These are phyloP conservation scores for Peronospora farinosa DNA, from an alignment of 352 stramenopile species.

Conservation along the genomic window DNA sequence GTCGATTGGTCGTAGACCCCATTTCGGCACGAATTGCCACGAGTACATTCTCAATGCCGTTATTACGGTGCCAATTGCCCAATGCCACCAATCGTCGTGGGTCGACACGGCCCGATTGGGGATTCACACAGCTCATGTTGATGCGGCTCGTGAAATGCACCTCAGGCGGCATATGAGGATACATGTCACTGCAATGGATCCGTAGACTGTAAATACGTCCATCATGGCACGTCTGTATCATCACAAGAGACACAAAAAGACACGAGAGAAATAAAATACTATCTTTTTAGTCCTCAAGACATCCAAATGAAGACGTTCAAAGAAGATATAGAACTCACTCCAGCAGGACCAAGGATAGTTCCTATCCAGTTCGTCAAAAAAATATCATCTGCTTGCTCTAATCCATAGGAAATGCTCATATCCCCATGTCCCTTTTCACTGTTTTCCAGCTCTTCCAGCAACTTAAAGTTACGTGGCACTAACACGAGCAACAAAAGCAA, in stretches of 20 bases:
- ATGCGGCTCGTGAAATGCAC: slow-evolving; percentile 96
- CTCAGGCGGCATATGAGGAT: slow-evolving; percentile 90
- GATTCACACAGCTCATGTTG: slow-evolving; percentile 96
- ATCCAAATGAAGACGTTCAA: not conserved
- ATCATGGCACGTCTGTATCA: slow-evolving; percentile 90
- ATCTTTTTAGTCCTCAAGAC: not conserved
- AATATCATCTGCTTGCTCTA: slow-evolving; percentile 95
- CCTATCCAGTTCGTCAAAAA: slow-evolving; percentile 98
- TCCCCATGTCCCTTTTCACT: slow-evolving; percentile 90
- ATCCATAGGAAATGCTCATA: slow-evolving; percentile 92
- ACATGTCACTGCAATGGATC: slow-evolving; percentile 91
- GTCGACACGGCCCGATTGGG: slow-evolving; percentile 75
- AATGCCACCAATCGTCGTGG: slow-evolving; percentile 60
- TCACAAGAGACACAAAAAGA: not conserved
- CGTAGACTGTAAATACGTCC: slow-evolving; percentile 94
- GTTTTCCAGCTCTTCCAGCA: slow-evolving; percentile 90
- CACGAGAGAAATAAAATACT: not conserved
- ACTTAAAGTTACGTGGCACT: slow-evolving; percentile 92
- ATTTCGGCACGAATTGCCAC: slow-evolving; percentile 88
- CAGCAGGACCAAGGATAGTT: slow-evolving; percentile 93
- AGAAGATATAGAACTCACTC: slow-evolving; percentile 59
- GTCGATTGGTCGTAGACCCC: slow-evolving; percentile 80
- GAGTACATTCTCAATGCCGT: slow-evolving; percentile 87
- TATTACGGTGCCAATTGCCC: slow-evolving; percentile 82
- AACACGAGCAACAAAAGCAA: slow-evolving; percentile 6